phyloP scores from a whole-genome alignment of 345 rosid species.

The Salix viminalis region DNA sequence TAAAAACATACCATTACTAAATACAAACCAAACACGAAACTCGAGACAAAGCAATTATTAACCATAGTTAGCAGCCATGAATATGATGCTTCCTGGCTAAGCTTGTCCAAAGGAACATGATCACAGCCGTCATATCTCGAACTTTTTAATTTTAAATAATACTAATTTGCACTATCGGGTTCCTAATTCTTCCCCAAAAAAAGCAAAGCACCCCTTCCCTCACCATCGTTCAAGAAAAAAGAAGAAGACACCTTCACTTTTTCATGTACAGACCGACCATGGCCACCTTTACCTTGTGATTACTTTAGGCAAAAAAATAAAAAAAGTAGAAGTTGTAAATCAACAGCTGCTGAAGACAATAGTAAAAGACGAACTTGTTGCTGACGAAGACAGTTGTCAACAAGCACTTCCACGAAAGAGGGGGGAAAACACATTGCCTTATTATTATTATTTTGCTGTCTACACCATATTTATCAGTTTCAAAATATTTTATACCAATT shows the following conservation, averaged over 20 bases:
- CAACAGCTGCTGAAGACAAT: not conserved
- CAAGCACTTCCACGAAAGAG: too few species aligned
- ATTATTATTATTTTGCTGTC: too few species aligned
- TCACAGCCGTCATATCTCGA: constrained; percentile 20
- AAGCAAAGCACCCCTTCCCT: not conserved
- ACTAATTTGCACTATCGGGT: not conserved
- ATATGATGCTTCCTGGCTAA: not conserved
- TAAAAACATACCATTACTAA: too few species aligned
- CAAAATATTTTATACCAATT: accelerated
- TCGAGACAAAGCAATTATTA: constrained; percentile 13
- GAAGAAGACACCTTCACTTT: not conserved
- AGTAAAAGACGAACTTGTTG: not conserved
- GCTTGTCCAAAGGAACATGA: constrained; percentile 23
- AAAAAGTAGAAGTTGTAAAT: not conserved
- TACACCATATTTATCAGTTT: too few species aligned
- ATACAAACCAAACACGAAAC: too few species aligned
- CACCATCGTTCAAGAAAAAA: not conserved
- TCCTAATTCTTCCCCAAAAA: not conserved
- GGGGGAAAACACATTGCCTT: too few species aligned
- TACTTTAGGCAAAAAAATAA: not conserved
- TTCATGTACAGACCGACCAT: not conserved
- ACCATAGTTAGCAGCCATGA: constrained; percentile 7
- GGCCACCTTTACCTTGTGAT: not conserved
- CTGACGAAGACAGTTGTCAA: too few species aligned
- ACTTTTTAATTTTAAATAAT: constrained; percentile 7